These are phyloP conservation scores for Carex parvula DNA, from an alignment of 176 grass and related monocot species.

Conservation along the genomic window DNA sequence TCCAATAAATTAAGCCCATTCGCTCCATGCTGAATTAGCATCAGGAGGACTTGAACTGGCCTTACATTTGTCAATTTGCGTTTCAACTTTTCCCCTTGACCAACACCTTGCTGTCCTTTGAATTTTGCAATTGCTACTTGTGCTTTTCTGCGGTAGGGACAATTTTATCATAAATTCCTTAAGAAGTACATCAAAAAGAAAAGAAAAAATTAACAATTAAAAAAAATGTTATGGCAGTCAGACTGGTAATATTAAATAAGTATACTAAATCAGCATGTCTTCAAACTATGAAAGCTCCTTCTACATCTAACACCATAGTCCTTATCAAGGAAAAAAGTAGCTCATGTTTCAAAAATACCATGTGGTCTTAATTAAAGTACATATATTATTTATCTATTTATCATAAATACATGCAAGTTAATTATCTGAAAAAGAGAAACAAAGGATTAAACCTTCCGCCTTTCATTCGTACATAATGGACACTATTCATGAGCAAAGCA, in stretches of 20 bases:
- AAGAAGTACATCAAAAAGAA: not conserved
- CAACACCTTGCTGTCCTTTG: constrained; percentile 49
- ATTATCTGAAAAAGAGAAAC: not conserved
- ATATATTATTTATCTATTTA: not conserved
- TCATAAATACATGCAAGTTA: not conserved
- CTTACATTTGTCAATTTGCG: constrained; percentile 21
- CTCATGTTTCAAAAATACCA: not conserved
- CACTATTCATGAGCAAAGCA: constrained; percentile 61
- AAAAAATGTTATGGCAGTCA: not conserved
- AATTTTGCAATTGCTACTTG: constrained; percentile 77
- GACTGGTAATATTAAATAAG: not conserved
- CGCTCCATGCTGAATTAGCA: constrained; percentile 87
- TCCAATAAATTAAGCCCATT: constrained; percentile 98
- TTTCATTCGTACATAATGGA: constrained; percentile 91
- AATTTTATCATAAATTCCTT: not conserved
- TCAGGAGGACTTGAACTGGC: constrained; percentile 70
- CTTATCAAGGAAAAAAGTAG: not conserved
- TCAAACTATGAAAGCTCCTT: not conserved
- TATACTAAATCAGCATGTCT: not conserved
- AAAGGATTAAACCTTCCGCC: constrained; percentile 72
- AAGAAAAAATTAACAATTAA: not conserved
- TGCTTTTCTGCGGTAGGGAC: constrained; percentile 54
- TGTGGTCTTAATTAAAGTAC: not conserved
- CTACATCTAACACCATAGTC: not conserved
- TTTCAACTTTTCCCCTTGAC: constrained; percentile 34